Conservation (phyloP, 1,284 basidiomycete genomes). For the Tilletia indica region DNA sequence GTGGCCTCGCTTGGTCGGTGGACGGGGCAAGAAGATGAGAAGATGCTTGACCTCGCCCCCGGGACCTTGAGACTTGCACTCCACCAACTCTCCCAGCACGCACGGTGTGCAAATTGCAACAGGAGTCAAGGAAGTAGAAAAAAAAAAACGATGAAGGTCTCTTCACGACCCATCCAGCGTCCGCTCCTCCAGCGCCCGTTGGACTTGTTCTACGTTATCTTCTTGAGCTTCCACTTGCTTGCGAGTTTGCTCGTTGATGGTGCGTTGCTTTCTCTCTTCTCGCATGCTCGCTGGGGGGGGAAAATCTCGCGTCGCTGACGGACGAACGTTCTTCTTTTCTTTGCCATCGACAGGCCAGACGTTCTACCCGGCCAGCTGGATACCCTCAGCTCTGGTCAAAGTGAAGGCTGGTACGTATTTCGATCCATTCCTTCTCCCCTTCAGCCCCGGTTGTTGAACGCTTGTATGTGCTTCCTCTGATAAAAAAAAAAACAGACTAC, state of each 20-base stretch:
- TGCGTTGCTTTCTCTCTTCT: slow-evolving; percentile 14
- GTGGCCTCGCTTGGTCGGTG: too few relatives aligned
- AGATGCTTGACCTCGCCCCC: too few relatives aligned
- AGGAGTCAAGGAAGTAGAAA: too few relatives aligned
- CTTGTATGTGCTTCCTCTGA: too few relatives aligned
- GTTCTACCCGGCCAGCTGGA: slow-evolving; percentile 21
- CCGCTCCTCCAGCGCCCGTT: slow-evolving; percentile 24
- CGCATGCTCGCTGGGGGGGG: too few relatives aligned
- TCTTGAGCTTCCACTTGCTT: slow-evolving; percentile 25
- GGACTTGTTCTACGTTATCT: slow-evolving; percentile 26
- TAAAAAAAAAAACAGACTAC: slow-evolving; percentile 30
- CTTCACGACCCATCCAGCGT: neutral
- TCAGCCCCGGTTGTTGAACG: too few relatives aligned
- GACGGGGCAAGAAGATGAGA: too few relatives aligned
- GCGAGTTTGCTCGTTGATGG: slow-evolving; percentile 28
- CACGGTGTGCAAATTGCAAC: too few relatives aligned
- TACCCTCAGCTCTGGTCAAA: slow-evolving; percentile 20
- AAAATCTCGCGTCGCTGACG: neutral
- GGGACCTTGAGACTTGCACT: too few relatives aligned
- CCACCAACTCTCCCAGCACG: too few relatives aligned
- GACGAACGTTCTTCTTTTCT: neutral
- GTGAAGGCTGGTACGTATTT: too few relatives aligned
- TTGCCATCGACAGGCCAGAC: slow-evolving; percentile 21
- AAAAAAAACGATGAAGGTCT: neutral
- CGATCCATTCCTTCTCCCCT: too few relatives aligned